Evolutionary conservation across 2,329 filamentous ascomycete species (phyloP).

Genomic region (Sporothrix curviconia): DNA sequence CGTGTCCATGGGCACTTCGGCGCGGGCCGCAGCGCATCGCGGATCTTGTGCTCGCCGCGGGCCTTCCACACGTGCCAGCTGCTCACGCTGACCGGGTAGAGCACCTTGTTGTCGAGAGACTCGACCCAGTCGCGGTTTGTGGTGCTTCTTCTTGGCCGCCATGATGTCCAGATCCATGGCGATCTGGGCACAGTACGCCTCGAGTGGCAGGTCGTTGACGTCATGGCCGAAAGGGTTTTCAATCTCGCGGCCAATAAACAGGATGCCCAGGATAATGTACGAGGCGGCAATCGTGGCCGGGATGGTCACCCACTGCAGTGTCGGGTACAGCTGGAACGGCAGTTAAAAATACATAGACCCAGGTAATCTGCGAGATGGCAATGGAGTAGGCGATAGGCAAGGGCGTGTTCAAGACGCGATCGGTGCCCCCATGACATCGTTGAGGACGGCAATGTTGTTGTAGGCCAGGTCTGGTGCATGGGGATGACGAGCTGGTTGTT

Average conservation of each 20-base stretch:
- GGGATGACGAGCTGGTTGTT: conserved; percentile 42
- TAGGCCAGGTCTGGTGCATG: conserved; percentile 46
- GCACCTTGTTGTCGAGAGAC: conserved; percentile 31
- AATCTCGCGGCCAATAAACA: conserved; percentile 61
- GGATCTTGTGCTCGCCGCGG: conserved; percentile 41
- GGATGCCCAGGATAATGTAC: conserved; percentile 66
- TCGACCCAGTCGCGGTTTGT: conserved; percentile 43
- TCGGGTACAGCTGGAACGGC: conserved; percentile 61
- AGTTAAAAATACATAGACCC: conserved; percentile 67
- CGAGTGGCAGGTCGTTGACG: conserved; percentile 61
- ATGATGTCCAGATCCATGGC: conserved; percentile 59
- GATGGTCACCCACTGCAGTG: conserved; percentile 63
- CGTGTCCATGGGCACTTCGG: conserved; percentile 26
- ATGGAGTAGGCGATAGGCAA: conserved; percentile 69
- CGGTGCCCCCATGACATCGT: conserved; percentile 61
- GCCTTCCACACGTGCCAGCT: conserved; percentile 43
- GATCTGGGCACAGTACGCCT: conserved; percentile 59
- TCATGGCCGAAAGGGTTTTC: conserved; percentile 65
- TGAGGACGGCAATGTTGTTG: conserved; percentile 47
- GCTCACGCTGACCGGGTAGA: conserved; percentile 37
- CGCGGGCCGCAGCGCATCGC: conserved; percentile 34
- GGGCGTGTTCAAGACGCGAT: conserved; percentile 65
- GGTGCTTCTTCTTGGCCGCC: conserved; percentile 47
- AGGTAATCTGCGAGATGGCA: conserved; percentile 69
- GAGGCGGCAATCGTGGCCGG: conserved; percentile 58